These are phyloP conservation scores for Odontarrhena argentea DNA, from an alignment of 345 rosid genomes.

Conservation along the genomic window DNA sequence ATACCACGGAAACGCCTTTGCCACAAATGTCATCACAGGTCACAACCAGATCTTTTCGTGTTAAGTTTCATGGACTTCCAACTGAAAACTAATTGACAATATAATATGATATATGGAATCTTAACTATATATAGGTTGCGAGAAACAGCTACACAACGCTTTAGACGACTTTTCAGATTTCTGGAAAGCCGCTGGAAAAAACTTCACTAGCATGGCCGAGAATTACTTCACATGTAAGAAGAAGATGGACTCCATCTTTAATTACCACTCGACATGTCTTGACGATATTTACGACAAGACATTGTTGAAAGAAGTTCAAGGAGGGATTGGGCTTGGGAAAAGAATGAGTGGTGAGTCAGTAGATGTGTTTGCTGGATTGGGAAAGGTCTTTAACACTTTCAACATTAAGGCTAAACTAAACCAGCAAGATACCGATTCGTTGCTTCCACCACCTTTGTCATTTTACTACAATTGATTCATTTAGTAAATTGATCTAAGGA, in stretches of 20 bases:
- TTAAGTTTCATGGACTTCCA: too few species aligned
- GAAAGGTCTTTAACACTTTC: conserved; percentile 41
- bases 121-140: conserved; percentile 14
- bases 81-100: too few species aligned
- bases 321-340: conserved; percentile 43
- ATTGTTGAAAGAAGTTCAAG: conserved; percentile 34
- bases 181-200: conserved; percentile 40
- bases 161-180: conserved; percentile 41
- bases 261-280: conserved; percentile 36
- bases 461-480: conserved; percentile 39
- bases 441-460: conserved; percentile 46
- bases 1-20: conserved; percentile 36
- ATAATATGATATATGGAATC: too few species aligned
- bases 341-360: conserved; percentile 44
- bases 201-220: conserved; percentile 35
- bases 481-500: not conserved
- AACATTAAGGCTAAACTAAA: conserved; percentile 40
- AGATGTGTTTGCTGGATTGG: conserved; percentile 42
- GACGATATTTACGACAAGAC: conserved; percentile 42
- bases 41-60: too few species aligned
- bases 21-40: conserved; percentile 18
- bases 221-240: conserved; percentile 42
- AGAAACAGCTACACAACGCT: conserved; percentile 35
- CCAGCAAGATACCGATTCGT: conserved; percentile 38
- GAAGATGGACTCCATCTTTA: conserved; percentile 38